phyloP scores from a whole-genome alignment of 352 stramenopile species.

The Phytophthora hybrid region DNA sequence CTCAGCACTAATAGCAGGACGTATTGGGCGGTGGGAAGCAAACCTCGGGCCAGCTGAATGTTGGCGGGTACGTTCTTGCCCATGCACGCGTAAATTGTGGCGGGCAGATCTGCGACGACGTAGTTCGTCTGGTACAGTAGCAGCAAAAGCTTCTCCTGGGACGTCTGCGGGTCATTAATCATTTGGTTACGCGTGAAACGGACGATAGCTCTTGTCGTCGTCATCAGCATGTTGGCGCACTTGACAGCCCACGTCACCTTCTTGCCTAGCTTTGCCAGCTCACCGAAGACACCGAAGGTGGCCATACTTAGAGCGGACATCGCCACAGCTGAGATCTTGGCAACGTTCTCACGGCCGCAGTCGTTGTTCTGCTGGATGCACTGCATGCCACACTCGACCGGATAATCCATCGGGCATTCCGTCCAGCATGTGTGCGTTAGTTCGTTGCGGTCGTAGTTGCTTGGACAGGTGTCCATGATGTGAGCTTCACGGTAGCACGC shows the following conservation, averaged over 20 bases:
- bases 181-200: conserved; percentile 43
- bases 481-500: conserved; percentile 62
- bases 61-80: conserved; percentile 33
- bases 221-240: conserved; percentile 55
- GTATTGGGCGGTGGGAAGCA: conserved; percentile 40
- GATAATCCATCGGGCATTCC: conserved; percentile 65
- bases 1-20: conserved; percentile 37
- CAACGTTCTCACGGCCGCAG: conserved; percentile 44
- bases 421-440: conserved; percentile 57
- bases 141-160: conserved; percentile 55
- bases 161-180: conserved; percentile 48
- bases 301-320: conserved; percentile 46
- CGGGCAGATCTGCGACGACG: conserved; percentile 58
- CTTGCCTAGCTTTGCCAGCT: conserved; percentile 45
- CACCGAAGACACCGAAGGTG: conserved; percentile 47
- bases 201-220: conserved; percentile 23
- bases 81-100: conserved; percentile 55
- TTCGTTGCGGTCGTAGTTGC: conserved; percentile 51
- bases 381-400: conserved; percentile 65
- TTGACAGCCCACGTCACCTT: conserved; percentile 47
- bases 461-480: conserved; percentile 45
- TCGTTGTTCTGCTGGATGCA: conserved; percentile 70
- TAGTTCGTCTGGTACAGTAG: conserved; percentile 70
- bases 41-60: conserved; percentile 27
- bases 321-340: conserved; percentile 46